Conservation (phyloP, 2,329 filamentous ascomycete species). For the Neofusicoccum laricinum region DNA sequence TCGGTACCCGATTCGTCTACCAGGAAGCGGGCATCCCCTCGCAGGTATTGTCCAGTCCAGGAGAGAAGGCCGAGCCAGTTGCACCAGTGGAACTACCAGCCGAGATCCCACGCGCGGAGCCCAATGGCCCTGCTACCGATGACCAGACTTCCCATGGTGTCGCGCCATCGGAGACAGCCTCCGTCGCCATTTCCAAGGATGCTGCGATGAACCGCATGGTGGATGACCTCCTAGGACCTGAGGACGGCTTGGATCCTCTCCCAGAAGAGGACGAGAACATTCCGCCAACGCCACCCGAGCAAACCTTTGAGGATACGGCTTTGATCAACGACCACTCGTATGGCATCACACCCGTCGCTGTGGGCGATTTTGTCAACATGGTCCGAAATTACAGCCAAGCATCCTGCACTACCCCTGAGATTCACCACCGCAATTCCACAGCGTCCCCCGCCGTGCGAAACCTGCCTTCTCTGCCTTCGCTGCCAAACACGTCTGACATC, state of each 20-base stretch:
- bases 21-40: slow-evolving; percentile 52
- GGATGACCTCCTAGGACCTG: slow-evolving; percentile 50
- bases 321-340: slow-evolving; percentile 31
- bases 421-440: slow-evolving; percentile 29
- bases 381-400: slow-evolving; percentile 33
- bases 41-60: slow-evolving; percentile 48
- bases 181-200: slow-evolving; percentile 44
- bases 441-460: slow-evolving; percentile 36
- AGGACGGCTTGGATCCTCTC: slow-evolving; percentile 39
- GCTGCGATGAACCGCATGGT: slow-evolving; percentile 58
- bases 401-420: slow-evolving; percentile 20
- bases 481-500: slow-evolving; percentile 37
- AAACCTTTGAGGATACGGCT: slow-evolving; percentile 42
- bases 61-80: slow-evolving; percentile 35
- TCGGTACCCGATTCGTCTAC: slow-evolving; percentile 52
- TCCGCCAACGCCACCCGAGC: slow-evolving; percentile 46
- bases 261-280: slow-evolving; percentile 43
- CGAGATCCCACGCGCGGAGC: slow-evolving; percentile 2
- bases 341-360: slow-evolving; percentile 28
- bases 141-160: slow-evolving; percentile 35
- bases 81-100: slow-evolving; percentile 24
- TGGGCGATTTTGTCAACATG: slow-evolving; percentile 37
- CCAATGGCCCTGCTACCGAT: slow-evolving; percentile 27
- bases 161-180: slow-evolving; percentile 48
- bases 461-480: slow-evolving; percentile 32